phyloP scores from a whole-genome alignment of 2,329 filamentous ascomycete species.

The Neurospora sp. region DNA sequence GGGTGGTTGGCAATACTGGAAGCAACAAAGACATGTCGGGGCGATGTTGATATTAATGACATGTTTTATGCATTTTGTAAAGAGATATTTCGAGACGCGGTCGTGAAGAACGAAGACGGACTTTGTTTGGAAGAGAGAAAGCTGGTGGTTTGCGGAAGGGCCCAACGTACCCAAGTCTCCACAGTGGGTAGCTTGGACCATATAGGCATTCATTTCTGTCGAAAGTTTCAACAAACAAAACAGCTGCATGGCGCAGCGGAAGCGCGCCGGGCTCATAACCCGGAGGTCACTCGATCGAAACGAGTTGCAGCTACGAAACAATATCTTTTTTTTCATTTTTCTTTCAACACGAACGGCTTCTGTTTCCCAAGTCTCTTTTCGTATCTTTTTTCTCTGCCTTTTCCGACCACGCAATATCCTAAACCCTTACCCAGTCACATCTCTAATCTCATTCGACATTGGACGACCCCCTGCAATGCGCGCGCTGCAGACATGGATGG shows the following conservation, averaged over 20 bases:
- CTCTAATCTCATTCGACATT: neutral
- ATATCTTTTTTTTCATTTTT: neutral
- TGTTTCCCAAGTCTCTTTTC: neutral
- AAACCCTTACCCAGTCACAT: neutral
- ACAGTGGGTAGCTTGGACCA: neutral
- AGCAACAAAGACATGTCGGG: neutral
- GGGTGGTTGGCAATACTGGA: neutral
- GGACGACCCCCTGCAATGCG: neutral
- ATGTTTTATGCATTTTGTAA: too few relatives aligned
- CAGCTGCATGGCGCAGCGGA: constrained; percentile 4
- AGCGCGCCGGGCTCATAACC: constrained; percentile 6
- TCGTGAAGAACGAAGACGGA: neutral
- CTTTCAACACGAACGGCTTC: neutral
- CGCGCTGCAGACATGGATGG: neutral
- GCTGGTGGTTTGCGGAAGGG: neutral
- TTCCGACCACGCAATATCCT: neutral
- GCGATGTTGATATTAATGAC: too few relatives aligned
- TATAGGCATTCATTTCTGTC: neutral
- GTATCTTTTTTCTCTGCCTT: neutral
- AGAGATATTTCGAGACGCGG: too few relatives aligned
- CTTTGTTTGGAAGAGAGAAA: neutral
- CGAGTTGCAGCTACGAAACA: neutral
- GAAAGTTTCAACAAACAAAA: neutral
- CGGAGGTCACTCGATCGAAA: constrained; percentile 6
- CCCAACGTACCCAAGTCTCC: neutral